Conservation (phyloP, 768 basidiomycete species). For the Termitomyces sp. region DNA sequence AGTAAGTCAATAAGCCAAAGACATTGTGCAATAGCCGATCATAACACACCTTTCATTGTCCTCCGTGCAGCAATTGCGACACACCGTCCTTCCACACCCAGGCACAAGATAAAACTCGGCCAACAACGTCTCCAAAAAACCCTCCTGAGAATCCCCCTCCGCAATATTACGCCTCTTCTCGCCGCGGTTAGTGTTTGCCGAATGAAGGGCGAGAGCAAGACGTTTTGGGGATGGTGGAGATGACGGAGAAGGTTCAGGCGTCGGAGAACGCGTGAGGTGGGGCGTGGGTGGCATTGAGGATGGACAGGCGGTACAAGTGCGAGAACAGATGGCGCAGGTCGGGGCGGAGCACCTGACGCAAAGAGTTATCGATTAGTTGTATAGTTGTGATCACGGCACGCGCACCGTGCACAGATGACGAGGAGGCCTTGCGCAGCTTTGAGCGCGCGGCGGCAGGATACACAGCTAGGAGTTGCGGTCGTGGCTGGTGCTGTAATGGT, state of each 20-base stretch:
- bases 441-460: constrained; percentile 23
- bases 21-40: neutral
- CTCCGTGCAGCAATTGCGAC: constrained; percentile 41
- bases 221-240: constrained; percentile 23
- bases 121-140: neutral
- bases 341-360: constrained; percentile 29
- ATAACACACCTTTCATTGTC: constrained; percentile 30
- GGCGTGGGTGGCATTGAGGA: constrained; percentile 33
- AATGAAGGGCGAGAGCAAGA: constrained; percentile 21
- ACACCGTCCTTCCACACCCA: constrained; percentile 37
- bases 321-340: constrained; percentile 39
- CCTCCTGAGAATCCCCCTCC: constrained; percentile 8
- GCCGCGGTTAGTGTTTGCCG: constrained; percentile 22
- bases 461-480: constrained; percentile 13
- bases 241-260: constrained; percentile 22
- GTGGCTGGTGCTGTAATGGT: neutral
- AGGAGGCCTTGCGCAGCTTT: constrained; percentile 15
- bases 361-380: neutral
- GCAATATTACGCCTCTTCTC: constrained; percentile 11
- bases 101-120: constrained; percentile 16
- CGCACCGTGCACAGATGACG: constrained; percentile 21
- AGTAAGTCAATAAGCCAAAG: neutral
- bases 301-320: constrained; percentile 33
- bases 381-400: neutral
- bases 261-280: constrained; percentile 30